Evolutionary conservation across 805 yeast species (phyloP), one percentile per base, ranked within the genome.

Genomic region (Cyberlindnera veronae): DNA sequence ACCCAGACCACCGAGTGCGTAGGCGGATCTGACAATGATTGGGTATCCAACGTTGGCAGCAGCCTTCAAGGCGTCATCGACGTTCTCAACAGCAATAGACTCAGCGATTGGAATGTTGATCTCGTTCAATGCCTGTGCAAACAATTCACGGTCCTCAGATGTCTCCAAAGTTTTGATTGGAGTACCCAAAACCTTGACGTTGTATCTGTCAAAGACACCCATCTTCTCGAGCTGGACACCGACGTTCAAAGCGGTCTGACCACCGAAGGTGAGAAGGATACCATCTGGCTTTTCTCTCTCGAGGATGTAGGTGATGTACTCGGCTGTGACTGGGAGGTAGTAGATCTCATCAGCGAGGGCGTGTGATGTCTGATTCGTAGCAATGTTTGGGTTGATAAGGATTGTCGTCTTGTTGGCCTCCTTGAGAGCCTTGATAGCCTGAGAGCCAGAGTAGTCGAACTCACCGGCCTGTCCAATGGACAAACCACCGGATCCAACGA

Each of bases 401-500:
- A 90, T 84, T 6, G 96, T 80, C 58, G 77, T 63, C 63, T 87
- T 90, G 65, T 85, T 76, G 41, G 95, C 95, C 68, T 90, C 98
- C 60, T 77, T 85, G 58, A 90, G 70, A 11, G 98, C 98, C 66
- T 90, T 90, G 64, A 90, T 91, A 37, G 98, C 98, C 69, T 90
- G 98, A 18, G 97, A 90, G 42, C 98, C 96, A 40, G 95, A 84
- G 65, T 91, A 91, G 67, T 91, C 98, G 57, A 91, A 91, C 68
- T 91, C 98, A 57, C 98, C 98, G 38, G 98, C 98, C 68, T 91
- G 98, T 45, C 98, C 98, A 62, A 91, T 91, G 39, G 96, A 85
- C 41, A 91, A 72, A 38, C 98, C 99, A 58, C 99, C 99, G 7
- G 98, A 91, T 10, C 99, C 99, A 60, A 91, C 85, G 39, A 91